A percentile compares a stretch with the other conserved stretches of the same genome.
phyloP scores from a whole-genome alignment of 2,329 filamentous ascomycete genomes.

The Aspergillus neoniger region DNA sequence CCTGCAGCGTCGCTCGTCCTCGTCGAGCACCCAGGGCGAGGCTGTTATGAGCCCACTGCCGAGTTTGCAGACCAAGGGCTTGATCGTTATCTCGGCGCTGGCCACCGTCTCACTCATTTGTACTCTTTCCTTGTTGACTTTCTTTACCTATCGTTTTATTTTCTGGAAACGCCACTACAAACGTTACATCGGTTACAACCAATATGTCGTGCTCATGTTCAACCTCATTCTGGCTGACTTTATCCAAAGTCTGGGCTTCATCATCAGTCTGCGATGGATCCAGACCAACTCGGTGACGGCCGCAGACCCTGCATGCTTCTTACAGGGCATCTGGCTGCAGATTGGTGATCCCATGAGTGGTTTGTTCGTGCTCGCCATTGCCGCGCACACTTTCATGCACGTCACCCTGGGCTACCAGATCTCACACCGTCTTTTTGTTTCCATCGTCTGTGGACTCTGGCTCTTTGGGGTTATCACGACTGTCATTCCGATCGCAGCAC shows the following conservation, averaged over 20 bases:
- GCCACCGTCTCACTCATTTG: slow-evolving; percentile 1
- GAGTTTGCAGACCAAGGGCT: not conserved
- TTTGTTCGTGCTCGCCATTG: slow-evolving; percentile 3
- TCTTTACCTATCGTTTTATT: slow-evolving; percentile 7
- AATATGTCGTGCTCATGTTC: slow-evolving; percentile 11
- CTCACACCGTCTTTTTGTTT: not conserved
- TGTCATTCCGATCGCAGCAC: slow-evolving; percentile 6
- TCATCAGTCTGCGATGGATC: slow-evolving; percentile 8
- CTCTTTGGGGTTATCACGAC: slow-evolving; percentile 2
- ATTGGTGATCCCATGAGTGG: slow-evolving; percentile 9
- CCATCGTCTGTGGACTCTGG: not conserved
- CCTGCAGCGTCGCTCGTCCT: not conserved
- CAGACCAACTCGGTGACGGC: slow-evolving; percentile 1
- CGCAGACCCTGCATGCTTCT: slow-evolving; percentile 1
- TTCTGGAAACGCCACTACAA: slow-evolving; percentile 5
- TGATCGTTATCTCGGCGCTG: slow-evolving; percentile 5
- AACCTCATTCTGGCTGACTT: slow-evolving; percentile 4
- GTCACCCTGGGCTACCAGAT: slow-evolving; percentile 4
- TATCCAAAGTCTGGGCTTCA: slow-evolving; percentile 5
- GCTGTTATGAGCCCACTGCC: slow-evolving; percentile 5
- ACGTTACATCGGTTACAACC: slow-evolving; percentile 8
- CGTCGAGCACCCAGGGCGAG: not conserved
- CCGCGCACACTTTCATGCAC: slow-evolving; percentile 3
- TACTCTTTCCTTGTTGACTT: not conserved
- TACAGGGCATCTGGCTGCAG: slow-evolving; percentile 7